Conservation (phyloP, 345 rosid genomes). For the Moringa oleifera region DNA sequence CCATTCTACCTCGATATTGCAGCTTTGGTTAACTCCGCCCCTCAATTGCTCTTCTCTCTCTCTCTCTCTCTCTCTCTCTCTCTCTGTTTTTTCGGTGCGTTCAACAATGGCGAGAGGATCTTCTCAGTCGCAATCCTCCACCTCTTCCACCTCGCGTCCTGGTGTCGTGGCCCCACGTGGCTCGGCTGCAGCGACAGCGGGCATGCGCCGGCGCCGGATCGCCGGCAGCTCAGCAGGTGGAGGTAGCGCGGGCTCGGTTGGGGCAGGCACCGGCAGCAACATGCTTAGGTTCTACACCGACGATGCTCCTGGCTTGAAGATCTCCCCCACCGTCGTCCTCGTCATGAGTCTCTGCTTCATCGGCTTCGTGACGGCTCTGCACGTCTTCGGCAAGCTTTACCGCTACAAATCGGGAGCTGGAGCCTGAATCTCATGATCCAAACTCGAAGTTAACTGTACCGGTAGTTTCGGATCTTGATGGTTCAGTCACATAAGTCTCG, state of each 20-base stretch:
- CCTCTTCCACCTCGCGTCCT: slow-evolving; percentile 56
- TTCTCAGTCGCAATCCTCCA: slow-evolving; percentile 65
- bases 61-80: slow-evolving; percentile 2
- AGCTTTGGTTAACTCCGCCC: no score
- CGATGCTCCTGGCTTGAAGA: slow-evolving; percentile 89
- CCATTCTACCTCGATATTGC: neutral
- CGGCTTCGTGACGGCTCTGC: slow-evolving; percentile 91
- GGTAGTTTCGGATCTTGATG: neutral
- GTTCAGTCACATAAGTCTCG: neutral
- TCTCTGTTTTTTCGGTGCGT: neutral
- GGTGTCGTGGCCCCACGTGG: slow-evolving; percentile 82
- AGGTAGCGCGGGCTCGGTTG: slow-evolving; percentile 20
- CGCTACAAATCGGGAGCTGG: slow-evolving; percentile 49
- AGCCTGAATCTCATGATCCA: slow-evolving; percentile 20
- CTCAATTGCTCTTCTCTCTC: neutral
- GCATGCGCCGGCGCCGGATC: slow-evolving; percentile 85
- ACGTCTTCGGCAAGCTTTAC: slow-evolving; percentile 87
- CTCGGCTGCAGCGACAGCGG: slow-evolving; percentile 86
- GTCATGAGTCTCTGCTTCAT: slow-evolving; percentile 95
- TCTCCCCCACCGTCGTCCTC: slow-evolving; percentile 88
- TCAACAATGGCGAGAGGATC: slow-evolving; percentile 76
- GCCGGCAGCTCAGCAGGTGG: slow-evolving; percentile 36
- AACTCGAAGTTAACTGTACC: neutral
- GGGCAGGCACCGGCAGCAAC: slow-evolving; percentile 44
- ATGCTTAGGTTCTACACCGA: slow-evolving; percentile 97